phyloP scores from a whole-genome alignment of 305 asterid genomes.

The Rubia tinctorum region DNA sequence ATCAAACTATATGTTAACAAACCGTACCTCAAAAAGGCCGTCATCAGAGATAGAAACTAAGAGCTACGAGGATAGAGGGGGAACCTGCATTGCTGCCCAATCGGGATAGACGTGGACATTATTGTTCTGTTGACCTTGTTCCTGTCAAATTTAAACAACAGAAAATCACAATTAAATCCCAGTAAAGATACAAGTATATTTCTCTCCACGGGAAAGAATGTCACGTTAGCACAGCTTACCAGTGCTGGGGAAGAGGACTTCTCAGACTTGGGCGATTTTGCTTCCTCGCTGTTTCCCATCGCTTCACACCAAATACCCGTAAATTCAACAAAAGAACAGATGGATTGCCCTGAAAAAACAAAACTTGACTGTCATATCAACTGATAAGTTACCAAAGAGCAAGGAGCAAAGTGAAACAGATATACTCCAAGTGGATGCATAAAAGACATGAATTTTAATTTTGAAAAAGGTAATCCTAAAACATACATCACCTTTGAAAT shows the following conservation, averaged over 20 bases:
- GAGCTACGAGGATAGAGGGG: constrained; percentile 10
- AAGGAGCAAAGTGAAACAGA: not conserved
- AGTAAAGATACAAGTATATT: too few relatives aligned
- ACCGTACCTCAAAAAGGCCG: constrained; percentile 7
- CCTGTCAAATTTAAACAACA: too few relatives aligned
- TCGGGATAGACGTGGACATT: too few relatives aligned
- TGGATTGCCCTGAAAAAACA: not conserved
- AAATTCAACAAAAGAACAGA: not conserved
- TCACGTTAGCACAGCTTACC: constrained; percentile 34
- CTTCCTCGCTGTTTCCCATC: constrained; percentile 87
- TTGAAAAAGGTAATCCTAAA: not conserved
- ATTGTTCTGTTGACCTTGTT: too few relatives aligned
- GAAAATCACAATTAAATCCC: too few relatives aligned
- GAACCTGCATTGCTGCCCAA: constrained; percentile 97
- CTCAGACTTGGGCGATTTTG: constrained; percentile 59
- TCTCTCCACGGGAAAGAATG: too few relatives aligned
- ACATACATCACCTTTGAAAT: not conserved
- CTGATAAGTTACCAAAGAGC: not conserved
- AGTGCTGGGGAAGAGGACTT: constrained; percentile 51
- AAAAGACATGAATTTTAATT: not conserved
- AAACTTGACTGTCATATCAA: not conserved
- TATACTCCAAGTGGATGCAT: not conserved
- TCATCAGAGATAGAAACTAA: not conserved
- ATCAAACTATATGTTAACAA: constrained; percentile 1
- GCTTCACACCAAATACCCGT: constrained; percentile 1